These are phyloP conservation scores for Globisporangium echinulatum DNA, from an alignment of 352 stramenopile species.

Conservation along the genomic window DNA sequence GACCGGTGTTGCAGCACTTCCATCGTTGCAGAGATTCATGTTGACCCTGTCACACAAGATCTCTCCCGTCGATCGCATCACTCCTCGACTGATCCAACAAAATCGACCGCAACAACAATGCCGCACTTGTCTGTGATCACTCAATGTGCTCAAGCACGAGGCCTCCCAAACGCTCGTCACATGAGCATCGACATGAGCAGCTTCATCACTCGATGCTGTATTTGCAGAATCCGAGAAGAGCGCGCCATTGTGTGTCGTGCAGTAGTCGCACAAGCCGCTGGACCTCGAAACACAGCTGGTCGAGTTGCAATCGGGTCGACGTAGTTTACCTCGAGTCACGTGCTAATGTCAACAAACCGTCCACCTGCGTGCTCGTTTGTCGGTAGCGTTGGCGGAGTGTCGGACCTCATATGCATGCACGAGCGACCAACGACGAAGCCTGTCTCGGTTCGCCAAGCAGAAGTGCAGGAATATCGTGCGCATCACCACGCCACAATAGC, in stretches of 20 bases:
- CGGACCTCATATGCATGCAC: conserved; percentile 18
- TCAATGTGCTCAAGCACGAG: too few relatives aligned
- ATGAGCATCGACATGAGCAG: conserved; percentile 17
- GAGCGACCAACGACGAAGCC: conserved; percentile 28
- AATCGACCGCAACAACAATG: too few relatives aligned
- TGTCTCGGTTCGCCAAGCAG: conserved; percentile 21
- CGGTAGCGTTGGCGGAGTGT: neutral
- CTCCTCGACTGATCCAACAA: too few relatives aligned
- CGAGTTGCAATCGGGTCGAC: conserved; percentile 19
- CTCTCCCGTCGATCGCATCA: too few relatives aligned
- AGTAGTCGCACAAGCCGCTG: conserved; percentile 30
- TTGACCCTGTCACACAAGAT: too few relatives aligned
- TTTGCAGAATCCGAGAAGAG: conserved; percentile 25
- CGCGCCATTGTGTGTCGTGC: conserved; percentile 29
- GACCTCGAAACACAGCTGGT: conserved; percentile 27
- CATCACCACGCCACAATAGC: conserved; percentile 28
- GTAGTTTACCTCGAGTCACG: conserved; percentile 30
- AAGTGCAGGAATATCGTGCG: conserved; percentile 37
- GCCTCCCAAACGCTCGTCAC: neutral
- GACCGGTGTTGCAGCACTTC: too few relatives aligned
- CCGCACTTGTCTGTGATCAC: too few relatives aligned
- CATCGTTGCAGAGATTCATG: too few relatives aligned
- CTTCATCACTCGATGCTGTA: conserved; percentile 29
- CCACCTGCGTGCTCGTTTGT: conserved; percentile 1
- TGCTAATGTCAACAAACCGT: conserved; percentile 26